phyloP scores from a whole-genome alignment of 2,329 filamentous ascomycete genomes.

The Venturia asperata region DNA sequence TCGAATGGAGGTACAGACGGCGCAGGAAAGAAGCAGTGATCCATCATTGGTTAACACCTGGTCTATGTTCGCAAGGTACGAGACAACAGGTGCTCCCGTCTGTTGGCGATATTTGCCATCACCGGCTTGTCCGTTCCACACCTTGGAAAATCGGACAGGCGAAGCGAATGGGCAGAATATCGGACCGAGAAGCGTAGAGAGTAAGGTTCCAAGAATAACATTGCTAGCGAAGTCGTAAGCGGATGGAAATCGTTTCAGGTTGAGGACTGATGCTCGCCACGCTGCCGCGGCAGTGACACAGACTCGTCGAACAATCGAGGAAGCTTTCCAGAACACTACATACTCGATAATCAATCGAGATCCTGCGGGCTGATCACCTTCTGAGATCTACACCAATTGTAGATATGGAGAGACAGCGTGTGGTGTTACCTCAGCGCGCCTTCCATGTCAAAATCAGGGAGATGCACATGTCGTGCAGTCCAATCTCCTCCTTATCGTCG shows the following conservation, averaged over 20 bases:
- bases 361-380: background rate
- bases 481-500: background rate
- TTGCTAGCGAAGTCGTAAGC: background rate
- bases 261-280: background rate
- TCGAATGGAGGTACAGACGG: too few species aligned
- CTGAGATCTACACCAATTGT: background rate
- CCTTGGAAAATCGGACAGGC: too few species aligned
- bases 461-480: background rate
- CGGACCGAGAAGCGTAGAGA: background rate
- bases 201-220: background rate
- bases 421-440: background rate
- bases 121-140: background rate
- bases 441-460: background rate
- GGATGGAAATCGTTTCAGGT: background rate
- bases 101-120: background rate
- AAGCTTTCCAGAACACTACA: background rate
- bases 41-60: background rate
- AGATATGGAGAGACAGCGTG: background rate
- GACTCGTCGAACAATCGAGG: background rate
- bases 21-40: too few species aligned
- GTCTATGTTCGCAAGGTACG: background rate
- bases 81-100: background rate
- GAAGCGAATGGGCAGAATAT: background rate
- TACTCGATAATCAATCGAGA: background rate
- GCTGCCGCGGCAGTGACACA: background rate